Evolutionary conservation across 192 early-diverging fungal genomes (phyloP), one percentile per base, ranked within the genome.

Genomic region (Podila verticillata): DNA sequence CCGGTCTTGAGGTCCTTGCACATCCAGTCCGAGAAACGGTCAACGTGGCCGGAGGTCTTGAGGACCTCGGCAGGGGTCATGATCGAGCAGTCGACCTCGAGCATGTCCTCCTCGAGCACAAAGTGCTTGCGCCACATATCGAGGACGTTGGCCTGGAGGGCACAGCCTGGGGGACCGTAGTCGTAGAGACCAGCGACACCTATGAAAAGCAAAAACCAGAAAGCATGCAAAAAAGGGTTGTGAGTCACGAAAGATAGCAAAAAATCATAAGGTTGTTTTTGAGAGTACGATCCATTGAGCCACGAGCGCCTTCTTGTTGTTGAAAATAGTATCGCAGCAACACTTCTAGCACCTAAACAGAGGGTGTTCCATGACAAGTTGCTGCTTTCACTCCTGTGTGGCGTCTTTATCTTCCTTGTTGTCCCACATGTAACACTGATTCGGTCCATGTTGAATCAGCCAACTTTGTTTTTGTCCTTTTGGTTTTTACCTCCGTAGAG

Each of bases 1-100:
- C 96, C 94, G 74, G 87, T 96, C 82, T 93, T 91, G 22, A 89
- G 82, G 86, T 99, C 98, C 77, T 91, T 94, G 85, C 95, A 95
- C 97, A 98, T 99, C 90, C 95, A 97, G 86, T 99, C 98, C 57
- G 95, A 91, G 84, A 99, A 99, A 62, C 95, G 93, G 48, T 98
- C 98, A 26, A 99, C 98, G 88, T 99, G 98, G 63, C 98, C 98
- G 36, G 98, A 99, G 32, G 98, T 98, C 88, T 98, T 97, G 54
- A 96, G 84, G 15, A 99, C 98, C 64, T 94, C 91, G 57, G 95
- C 89, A 8, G 95, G 96, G n/a, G 98, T 98, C 86, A 99, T 91
- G 84, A 98, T 98, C 36, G 96, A 93, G 77, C 95, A 96, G 75
- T 99, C 98, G 31, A 99, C 88, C 87, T 99, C 98, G 15, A 99